Evolutionary conservation across 2,329 filamentous ascomycete species (phyloP), one percentile per base, ranked within the genome.

Genomic region (Penicillium freii): DNA sequence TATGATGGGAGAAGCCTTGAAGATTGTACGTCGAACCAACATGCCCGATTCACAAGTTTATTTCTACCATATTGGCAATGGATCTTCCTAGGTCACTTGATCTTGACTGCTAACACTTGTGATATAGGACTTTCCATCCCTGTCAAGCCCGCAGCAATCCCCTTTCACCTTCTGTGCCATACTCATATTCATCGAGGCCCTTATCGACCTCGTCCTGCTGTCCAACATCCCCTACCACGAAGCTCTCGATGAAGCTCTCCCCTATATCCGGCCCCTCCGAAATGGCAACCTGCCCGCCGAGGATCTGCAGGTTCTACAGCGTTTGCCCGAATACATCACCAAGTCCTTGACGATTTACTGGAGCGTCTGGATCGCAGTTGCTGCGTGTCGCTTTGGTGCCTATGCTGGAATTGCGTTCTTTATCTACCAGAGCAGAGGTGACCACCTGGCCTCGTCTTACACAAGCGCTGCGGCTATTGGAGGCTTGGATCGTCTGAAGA

Each of bases 1-100:
- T 65, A 83, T 96, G 31, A 78, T 96, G 27, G 91, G 91, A 54
- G 89, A 95, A 74, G 86, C 90, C 52, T 90, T 95, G 86, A 85
- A 87, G 66, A 83, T 96, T 72, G 91, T 93, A 81, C 38, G 55
- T 47, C 23, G 38, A n/a, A 44, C 23, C 48, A 25, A 25, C 36
- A n/a, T 15, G n/a, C 13, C 2, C 39, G 13, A 25, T 33, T 7
- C 9, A 8, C 25, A 39, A 43, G 7, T 45, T 23, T 13, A 42
- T 42, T 4, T 45, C 17, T 48, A 43, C 17, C 27, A 13, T 21
- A 17, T 25, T 33, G 15, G 25, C 21, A 34, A 27, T 36, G 29
- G 13, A 46, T 25, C 6, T 34, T 17, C 36, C 31, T 1, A 4
- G n/a, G 38, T 40, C 9, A 31, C 1, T 6, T 19, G n/a, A 11